Conservation (phyloP, 140 eudicot genomes). For the Anethum foeniculum region DNA sequence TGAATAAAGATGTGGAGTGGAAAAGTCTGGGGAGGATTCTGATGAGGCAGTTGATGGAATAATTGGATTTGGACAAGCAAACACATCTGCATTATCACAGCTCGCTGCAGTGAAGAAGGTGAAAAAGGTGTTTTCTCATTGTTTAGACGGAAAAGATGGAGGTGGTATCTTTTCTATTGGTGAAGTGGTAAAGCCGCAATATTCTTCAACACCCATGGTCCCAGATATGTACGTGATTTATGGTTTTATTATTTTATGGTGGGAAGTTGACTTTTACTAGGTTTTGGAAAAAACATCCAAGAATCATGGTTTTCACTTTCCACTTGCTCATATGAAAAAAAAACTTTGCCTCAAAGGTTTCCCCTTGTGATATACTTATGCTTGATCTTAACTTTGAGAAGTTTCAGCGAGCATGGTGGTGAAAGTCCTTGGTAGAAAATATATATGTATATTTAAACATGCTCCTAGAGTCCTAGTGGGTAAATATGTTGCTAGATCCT, state of each 20-base stretch:
- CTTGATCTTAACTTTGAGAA: not conserved
- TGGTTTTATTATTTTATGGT: not conserved
- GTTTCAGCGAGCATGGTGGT: not conserved
- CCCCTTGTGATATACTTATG: not conserved
- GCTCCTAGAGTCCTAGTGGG: not conserved
- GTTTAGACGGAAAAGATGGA: constrained; percentile 64
- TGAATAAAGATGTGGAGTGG: constrained; percentile 55
- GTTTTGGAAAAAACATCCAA: not conserved
- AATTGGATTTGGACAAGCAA: constrained; percentile 79
- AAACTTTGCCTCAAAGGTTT: not conserved
- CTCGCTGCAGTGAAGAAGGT: constrained; percentile 56
- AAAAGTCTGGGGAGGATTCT: constrained; percentile 58
- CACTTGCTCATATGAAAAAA: not conserved
- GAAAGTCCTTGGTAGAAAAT: not conserved
- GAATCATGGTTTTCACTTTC: not conserved
- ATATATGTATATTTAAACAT: not conserved
- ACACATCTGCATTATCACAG: constrained; percentile 71
- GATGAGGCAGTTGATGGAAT: constrained; percentile 75
- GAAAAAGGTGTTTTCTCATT: constrained; percentile 67
- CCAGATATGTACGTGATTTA: constrained; percentile 43
- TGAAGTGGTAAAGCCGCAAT: constrained; percentile 61
- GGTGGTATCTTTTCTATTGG: constrained; percentile 89
- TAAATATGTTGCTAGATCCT: not conserved
- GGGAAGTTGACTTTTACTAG: not conserved
- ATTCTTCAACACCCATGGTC: constrained; percentile 54